Base-by-base conservation (phyloP, 2,329 filamentous ascomycete species). In the Colletotrichum salicis region DNA sequence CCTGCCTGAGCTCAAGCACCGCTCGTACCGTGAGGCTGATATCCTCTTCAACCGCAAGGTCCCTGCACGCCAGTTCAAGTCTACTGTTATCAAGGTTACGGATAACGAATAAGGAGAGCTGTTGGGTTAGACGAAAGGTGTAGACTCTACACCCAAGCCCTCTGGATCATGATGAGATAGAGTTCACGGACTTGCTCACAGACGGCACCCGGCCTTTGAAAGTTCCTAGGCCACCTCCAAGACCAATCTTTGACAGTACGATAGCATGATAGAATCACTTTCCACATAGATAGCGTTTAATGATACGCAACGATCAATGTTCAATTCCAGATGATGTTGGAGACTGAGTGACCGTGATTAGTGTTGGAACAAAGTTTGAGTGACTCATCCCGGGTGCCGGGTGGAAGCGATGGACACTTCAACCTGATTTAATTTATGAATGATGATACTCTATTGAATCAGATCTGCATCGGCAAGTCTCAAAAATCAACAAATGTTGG, bases 11-110 rank as follows among this genome's bases (percentile, higher is more conserved):
- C 76, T 84, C 55, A 85, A 86, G 80, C 70, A 79, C 67, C 82
- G 84, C 12, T 83, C 83, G 5, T 86, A 84, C 76, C 82, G 83
- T 61, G 84, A 86, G 77, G 74, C 78, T 8, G 84, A 85, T 60
- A 83, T 86, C 68, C 67, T 86, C 76, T 86, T 86, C 76, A 80
- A 81, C 56, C 80, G 82, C 68, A 82, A 79, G 75, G 70, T 82
- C 27, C 70, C 83, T 5, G 84, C 84, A 0, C 75, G 84, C 67
- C 80, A 84, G 76, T 86, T 84, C 77, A 85, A 84, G 79, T 75
- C 76, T 41, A 85, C 83, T 3, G 76, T 82, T 37, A 83, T 86
- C 70, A 81, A 82, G 31, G 79, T 84, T 15, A 78, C 78, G 65
- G 83, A 85, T 7, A 83, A 84, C 60, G 80, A 84, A 75, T 83